These are phyloP conservation scores for Geranium brycei DNA, from an alignment of 345 rosid genomes.

Conservation along the genomic window DNA sequence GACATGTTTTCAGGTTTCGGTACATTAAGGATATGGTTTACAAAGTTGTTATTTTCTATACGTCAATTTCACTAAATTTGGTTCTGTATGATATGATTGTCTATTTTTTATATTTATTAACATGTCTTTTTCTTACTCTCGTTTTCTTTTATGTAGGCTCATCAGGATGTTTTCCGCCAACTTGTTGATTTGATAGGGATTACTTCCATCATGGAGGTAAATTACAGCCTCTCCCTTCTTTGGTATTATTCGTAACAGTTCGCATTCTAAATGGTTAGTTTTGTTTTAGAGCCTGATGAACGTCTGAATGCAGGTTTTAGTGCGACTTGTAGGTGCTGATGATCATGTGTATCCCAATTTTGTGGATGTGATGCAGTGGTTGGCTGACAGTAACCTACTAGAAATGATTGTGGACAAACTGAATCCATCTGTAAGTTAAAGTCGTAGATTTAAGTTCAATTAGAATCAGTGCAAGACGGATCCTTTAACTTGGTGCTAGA, in stretches of 20 bases:
- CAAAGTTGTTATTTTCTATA: neutral
- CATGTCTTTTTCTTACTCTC: neutral
- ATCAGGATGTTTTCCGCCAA: constrained; percentile 69
- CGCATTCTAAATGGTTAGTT: neutral
- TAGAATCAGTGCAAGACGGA: neutral
- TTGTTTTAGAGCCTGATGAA: constrained; percentile 7
- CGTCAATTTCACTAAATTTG: neutral
- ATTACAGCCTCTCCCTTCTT: constrained; percentile 7
- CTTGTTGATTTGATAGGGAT: constrained; percentile 97
- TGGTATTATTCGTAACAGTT: neutral
- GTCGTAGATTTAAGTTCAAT: neutral
- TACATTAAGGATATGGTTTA: neutral
- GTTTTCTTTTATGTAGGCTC: constrained; percentile 37
- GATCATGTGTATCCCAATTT: constrained; percentile 92
- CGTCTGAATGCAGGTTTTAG: constrained; percentile 49
- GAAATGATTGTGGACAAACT: constrained; percentile 96
- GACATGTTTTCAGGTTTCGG: neutral
- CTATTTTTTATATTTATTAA: neutral
- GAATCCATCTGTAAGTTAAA: constrained; percentile 61
- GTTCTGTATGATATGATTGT: constrained; percentile 3
- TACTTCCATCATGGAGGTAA: constrained; percentile 99
- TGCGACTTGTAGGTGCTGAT: constrained; percentile 93
- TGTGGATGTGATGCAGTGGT: constrained; percentile 97
- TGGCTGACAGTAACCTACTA: constrained; percentile 75
- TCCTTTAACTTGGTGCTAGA: neutral